phyloP scores from a whole-genome alignment of 2,329 filamentous ascomycete genomes.

The Amphichorda felina region DNA sequence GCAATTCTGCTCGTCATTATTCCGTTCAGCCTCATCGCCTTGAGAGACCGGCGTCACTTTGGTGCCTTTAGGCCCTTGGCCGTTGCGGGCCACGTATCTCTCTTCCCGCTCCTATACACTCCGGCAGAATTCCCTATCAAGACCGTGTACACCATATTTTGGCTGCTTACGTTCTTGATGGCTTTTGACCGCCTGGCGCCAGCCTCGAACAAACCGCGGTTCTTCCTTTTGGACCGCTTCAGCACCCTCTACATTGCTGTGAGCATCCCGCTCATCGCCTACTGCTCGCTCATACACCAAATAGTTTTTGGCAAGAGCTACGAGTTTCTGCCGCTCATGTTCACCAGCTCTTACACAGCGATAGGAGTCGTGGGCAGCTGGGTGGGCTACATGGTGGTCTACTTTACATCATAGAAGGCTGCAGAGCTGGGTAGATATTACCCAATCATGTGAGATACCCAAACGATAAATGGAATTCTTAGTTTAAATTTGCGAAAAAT shows the following conservation, averaged over 20 bases:
- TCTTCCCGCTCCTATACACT: slow-evolving; percentile 91
- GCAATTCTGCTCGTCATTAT: slow-evolving; percentile 90
- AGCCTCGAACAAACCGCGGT: slow-evolving; percentile 63
- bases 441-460: slow-evolving; percentile 6
- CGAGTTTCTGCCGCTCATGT: slow-evolving; percentile 93
- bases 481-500: no score
- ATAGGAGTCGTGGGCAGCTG: slow-evolving; percentile 93
- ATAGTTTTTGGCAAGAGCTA: slow-evolving; percentile 72
- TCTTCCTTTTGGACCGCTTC: slow-evolving; percentile 87
- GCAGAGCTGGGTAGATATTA: neutral
- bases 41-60: slow-evolving; percentile 81
- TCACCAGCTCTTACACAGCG: slow-evolving; percentile 88
- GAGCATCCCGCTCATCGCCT: slow-evolving; percentile 78
- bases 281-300: slow-evolving; percentile 75
- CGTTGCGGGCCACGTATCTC: slow-evolving; percentile 85
- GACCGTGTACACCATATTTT: slow-evolving; percentile 82
- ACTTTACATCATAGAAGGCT: slow-evolving; percentile 44
- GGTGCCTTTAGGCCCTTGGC: slow-evolving; percentile 85
- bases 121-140: slow-evolving; percentile 89
- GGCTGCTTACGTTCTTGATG: slow-evolving; percentile 77
- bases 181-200: slow-evolving; percentile 82
- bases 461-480: neutral
- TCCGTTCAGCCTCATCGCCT: slow-evolving; percentile 84
- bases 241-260: slow-evolving; percentile 81
- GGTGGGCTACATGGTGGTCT: slow-evolving; percentile 89